A percentile compares a stretch with the other conserved stretches of the same genome.
Conservation (phyloP, 192 early-diverging fungal species). For the Borealophlyctis nickersoniae region DNA sequence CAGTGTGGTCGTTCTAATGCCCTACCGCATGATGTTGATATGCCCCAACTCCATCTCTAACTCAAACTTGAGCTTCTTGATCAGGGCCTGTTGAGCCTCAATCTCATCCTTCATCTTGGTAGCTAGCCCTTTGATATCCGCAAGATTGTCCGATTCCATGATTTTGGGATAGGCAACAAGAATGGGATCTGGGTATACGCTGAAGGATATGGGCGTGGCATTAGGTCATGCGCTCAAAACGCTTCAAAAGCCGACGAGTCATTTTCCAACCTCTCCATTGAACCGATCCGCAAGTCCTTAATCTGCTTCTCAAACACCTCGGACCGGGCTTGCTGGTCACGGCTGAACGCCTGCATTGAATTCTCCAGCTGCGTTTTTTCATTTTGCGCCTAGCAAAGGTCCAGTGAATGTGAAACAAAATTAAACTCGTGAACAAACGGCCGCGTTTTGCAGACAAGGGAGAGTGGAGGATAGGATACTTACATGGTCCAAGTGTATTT, state of each 20-base stretch:
- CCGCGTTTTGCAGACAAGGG: no score
- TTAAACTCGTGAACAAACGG: no score
- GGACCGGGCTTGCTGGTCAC: conserved; percentile 19
- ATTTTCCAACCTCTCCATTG: neutral
- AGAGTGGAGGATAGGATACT: no score
- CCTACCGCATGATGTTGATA: conserved; percentile 36
- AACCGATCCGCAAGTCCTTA: neutral
- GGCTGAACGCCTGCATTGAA: conserved; percentile 8
- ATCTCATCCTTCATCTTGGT: conserved; percentile 20
- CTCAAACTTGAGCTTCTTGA: conserved; percentile 40
- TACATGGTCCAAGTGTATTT: conserved; percentile 29
- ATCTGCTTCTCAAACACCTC: conserved; percentile 26
- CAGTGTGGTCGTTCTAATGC: no score
- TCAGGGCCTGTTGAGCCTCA: conserved; percentile 16
- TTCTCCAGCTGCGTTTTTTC: conserved; percentile 25
- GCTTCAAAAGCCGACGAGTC: neutral
- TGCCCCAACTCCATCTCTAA: conserved; percentile 41
- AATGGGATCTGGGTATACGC: neutral
- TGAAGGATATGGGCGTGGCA: neutral
- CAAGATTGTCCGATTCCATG: conserved; percentile 13
- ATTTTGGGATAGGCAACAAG: neutral
- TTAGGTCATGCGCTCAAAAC: neutral
- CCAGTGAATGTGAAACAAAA: no score
- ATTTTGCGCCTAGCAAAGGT: conserved; percentile 10
- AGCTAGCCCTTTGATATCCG: conserved; percentile 20